Conservation (phyloP, 1,284 basidiomycete species). For the Cutaneotrichosporon sp. region DNA sequence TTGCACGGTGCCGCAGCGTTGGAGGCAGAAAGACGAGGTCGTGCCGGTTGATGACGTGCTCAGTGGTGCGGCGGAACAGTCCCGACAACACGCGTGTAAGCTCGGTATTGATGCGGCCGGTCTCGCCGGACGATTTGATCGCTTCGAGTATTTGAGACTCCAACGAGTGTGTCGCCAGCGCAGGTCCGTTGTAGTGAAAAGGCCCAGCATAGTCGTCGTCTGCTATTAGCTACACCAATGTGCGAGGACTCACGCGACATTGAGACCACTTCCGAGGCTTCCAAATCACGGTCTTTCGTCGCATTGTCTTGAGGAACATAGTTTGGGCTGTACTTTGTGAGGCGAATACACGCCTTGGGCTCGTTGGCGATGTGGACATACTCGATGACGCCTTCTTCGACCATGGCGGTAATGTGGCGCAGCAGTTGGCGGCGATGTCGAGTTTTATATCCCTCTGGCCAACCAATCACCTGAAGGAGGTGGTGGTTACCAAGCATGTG, state of each 20-base stretch:
- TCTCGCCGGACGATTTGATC: conserved; percentile 17
- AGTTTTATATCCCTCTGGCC: conserved; percentile 13
- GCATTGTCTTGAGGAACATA: conserved; percentile 1
- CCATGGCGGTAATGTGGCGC: conserved; percentile 27
- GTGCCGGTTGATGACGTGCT: conserved; percentile 29
- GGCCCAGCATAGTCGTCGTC: conserved; percentile 14
- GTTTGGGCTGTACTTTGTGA: conserved; percentile 41
- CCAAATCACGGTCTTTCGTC: conserved; percentile 1
- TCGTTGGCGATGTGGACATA: conserved; percentile 30
- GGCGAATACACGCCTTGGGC: conserved; percentile 28
- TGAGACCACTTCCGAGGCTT: conserved; percentile 1
- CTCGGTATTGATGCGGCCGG: conserved; percentile 26
- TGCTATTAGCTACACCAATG: conserved; percentile 1
- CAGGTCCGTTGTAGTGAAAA: conserved; percentile 10
- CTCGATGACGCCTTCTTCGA: conserved; percentile 31
- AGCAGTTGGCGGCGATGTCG: conserved; percentile 29
- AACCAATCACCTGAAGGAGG: conserved; percentile 21
- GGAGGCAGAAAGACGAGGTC: conserved; percentile 26
- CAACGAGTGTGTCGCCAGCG: conserved; percentile 17
- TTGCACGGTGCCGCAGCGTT: conserved; percentile 25
- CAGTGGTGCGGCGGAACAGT: conserved; percentile 32
- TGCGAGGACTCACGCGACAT: conserved; percentile 1
- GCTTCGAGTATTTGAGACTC: conserved; percentile 27
- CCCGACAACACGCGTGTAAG: conserved; percentile 16
- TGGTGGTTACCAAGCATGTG: conserved; percentile 35